phyloP scores from a whole-genome alignment of 169 alveolate genomes.

The Toxoplasma gondii region DNA sequence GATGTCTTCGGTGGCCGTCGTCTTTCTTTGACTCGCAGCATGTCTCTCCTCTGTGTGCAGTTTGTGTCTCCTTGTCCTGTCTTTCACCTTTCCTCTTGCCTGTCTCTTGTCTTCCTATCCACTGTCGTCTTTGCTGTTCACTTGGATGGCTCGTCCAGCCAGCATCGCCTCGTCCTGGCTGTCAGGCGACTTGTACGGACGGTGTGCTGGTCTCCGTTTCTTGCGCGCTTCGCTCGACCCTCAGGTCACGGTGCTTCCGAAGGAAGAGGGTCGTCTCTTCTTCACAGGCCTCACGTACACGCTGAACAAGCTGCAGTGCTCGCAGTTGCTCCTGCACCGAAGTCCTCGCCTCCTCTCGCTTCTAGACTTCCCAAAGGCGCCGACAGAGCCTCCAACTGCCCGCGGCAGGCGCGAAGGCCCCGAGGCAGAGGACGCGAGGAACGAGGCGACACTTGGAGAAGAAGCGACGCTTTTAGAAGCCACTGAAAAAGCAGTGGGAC shows the following conservation, averaged over 20 bases:
- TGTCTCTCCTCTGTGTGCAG: no score
- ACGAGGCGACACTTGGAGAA: background rate
- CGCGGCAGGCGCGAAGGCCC: background rate
- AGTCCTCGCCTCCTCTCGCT: conserved; percentile 24
- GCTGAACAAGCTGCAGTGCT: conserved; percentile 33
- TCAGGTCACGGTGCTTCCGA: conserved; percentile 56
- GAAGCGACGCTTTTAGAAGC: background rate
- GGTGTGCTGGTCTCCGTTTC: no score
- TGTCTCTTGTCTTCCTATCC: no score
- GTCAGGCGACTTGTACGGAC: no score
- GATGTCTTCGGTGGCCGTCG: background rate
- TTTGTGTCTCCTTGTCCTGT: no score
- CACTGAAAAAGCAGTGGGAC: conserved; percentile 17
- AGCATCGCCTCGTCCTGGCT: no score
- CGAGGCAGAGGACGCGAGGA: background rate
- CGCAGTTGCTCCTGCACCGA: conserved; percentile 46
- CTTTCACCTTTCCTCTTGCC: no score
- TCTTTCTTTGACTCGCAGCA: no score
- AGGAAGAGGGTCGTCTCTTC: conserved; percentile 52
- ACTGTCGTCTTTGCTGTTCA: no score
- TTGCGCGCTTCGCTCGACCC: no score
- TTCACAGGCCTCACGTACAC: conserved; percentile 58
- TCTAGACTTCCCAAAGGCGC: background rate
- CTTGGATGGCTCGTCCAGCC: no score
- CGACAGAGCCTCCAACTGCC: background rate